Base-by-base conservation (phyloP, 108 stramenopile species). In the Cyclotella cryptica region DNA sequence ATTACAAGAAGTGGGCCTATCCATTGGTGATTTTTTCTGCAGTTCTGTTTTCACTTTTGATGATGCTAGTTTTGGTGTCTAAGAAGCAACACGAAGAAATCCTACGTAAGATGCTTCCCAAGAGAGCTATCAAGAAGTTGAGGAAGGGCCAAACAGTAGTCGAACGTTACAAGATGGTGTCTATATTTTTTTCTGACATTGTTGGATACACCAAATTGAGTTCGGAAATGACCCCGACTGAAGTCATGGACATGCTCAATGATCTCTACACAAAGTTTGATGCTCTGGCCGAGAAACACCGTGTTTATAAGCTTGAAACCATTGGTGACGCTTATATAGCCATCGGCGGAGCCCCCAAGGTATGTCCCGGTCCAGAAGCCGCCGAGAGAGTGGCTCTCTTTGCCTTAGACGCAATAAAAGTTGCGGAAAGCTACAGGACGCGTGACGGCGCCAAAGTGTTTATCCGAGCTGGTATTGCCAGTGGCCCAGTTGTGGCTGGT, bases 231-330 rank as follows among this genome's bases (percentile, higher is more conserved):
- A 14, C 27, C n/a, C 82, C 82, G 15, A 53, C 72, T 14, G 55
- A 83, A n/a, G 72, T 83, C 18, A 66, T 78, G 65, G 30, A 78
- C 21, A 78, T 83, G 77, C 46, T 83, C 8, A 86, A 90, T 59
- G 79, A 85, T 17, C 41, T 90, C 17, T 92, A 85, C 66, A 83
- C 70, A 17, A 62, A 44, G 41, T 79, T 87, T 11, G 86, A 90
- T 74, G 19, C 28, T 17, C 49, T 85, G 28, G 54, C 72, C 9
- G 54, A 44, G 3, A 70, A 75, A 52, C 78, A 79, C 28, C 26
- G 42, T 18, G 52, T 90, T 14, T 89, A 59, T 66, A 92, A 92
- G 65, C 40, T 90, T 11, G 89, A 92, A 60, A 92, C 89, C 11
- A 90, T 90, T 40, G 91, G 85, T 0, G 81, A 82, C 42, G 77